A percentile compares a stretch with the other conserved stretches of the same genome.
phyloP scores from a whole-genome alignment of 2,329 filamentous ascomycete species.

The Xylaria sp. region DNA sequence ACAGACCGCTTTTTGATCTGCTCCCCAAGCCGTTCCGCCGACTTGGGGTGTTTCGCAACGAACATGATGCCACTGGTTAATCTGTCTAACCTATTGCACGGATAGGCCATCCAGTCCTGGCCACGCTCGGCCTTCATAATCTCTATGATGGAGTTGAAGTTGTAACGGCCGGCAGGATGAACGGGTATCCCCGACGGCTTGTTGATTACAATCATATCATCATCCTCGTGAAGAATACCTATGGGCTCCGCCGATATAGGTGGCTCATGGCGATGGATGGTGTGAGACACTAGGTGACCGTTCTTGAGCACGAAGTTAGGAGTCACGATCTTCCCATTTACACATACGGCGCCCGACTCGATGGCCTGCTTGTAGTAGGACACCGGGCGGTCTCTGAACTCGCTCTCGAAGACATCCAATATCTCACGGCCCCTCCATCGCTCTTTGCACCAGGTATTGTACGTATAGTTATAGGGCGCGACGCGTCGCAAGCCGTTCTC shows the following conservation, averaged over 20 bases:
- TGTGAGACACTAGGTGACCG: conserved; percentile 91
- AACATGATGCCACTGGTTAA: conserved; percentile 99
- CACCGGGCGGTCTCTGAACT: conserved; percentile 87
- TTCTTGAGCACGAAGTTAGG: conserved; percentile 82
- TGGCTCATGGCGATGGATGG: conserved; percentile 93
- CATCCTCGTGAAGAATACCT: conserved; percentile 87
- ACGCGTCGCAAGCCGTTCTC: conserved; percentile 86
- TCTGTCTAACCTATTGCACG: conserved; percentile 93
- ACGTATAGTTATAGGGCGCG: conserved; percentile 89
- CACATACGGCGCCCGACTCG: conserved; percentile 77
- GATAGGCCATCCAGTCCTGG: conserved; percentile 65
- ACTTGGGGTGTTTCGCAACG: conserved; percentile 85
- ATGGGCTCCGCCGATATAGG: conserved; percentile 86
- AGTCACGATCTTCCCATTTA: conserved; percentile 79
- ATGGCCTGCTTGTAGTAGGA: conserved; percentile 93
- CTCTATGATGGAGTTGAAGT: conserved; percentile 93
- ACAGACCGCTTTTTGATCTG: conserved; percentile 86
- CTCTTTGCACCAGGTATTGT: conserved; percentile 95
- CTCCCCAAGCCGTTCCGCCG: conserved; percentile 78
- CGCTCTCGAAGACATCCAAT: conserved; percentile 87
- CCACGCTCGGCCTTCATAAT: conserved; percentile 85
- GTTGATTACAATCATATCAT: conserved; percentile 94
- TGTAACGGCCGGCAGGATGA: conserved; percentile 93
- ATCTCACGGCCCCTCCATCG: conserved; percentile 86
- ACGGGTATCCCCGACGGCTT: conserved; percentile 96